Evolutionary conservation across 2,329 filamentous ascomycete genomes (phyloP), one percentile per base, ranked within the genome.

Genomic region (Aspergillus fumigatiaffinis): DNA sequence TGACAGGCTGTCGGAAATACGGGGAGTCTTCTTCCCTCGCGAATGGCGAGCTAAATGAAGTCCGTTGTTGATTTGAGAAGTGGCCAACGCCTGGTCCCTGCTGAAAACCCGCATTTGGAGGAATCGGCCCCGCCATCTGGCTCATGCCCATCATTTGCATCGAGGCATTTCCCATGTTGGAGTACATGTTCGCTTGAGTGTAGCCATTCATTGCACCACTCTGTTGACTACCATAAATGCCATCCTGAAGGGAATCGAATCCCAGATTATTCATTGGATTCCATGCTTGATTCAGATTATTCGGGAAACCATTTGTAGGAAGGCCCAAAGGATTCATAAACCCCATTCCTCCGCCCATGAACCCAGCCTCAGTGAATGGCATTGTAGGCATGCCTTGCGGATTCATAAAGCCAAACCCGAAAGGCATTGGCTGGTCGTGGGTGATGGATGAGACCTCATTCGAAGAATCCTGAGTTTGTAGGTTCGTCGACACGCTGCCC

Each of bases 1-100:
- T 99, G 60, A 97, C 90, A 0, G 94, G 94, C 73, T 96, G 93
- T 57, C 94, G 85, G 73, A 97, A 95, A 76, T 99, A 99, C 6
- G 94, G 90, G 59, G 92, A 91, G 57, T 96, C 92, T 55, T 95
- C 91, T 62, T 86, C 85, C 57, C 83, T 87, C 2, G 82, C 82
- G 58, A 80, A 77, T 12, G 81, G 79, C 20, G 80, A 79, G 35
- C 78, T 77, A 65, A 84, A 82, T 38, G 77, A 70, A 25, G 78
- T 82, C 54, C 80, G 76, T 66, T 86, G 83, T 66, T 87, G 84
- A 63, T 86, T 86, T 12, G 81, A 77, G 60, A 85, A 86, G 50
- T 71, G 71, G 28, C 73, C 73, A 61, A 71, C 71, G 41, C 65
- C 74, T 48, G 65, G 62, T 51, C 68, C 68, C 42, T 72, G 67